A percentile compares a stretch with the other conserved stretches of the same genome.
These are phyloP conservation scores for Sporisorium iseilematis-ciliati DNA, from an alignment of 1,284 basidiomycete genomes.

Conservation along the genomic window DNA sequence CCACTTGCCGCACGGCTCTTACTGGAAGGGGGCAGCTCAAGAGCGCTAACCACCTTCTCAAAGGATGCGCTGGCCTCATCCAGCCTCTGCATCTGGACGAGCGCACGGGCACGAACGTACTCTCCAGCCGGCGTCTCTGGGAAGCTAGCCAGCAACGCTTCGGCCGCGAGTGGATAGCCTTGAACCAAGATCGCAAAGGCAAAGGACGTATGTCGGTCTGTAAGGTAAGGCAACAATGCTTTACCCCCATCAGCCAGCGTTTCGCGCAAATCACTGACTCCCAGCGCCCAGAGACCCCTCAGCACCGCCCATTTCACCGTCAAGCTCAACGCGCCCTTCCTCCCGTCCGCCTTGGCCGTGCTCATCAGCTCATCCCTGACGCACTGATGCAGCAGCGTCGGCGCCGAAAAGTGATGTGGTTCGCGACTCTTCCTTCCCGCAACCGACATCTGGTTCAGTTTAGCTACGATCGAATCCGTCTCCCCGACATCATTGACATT, in stretches of 20 bases:
- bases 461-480: slow-evolving; percentile 44
- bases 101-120: slow-evolving; percentile 46
- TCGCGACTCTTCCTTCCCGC: slow-evolving; percentile 46
- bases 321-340: slow-evolving; percentile 11
- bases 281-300: slow-evolving; percentile 42
- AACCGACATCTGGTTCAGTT: slow-evolving; percentile 51
- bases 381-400: slow-evolving; percentile 47
- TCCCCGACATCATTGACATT: slow-evolving; percentile 18
- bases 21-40: slow-evolving; percentile 16
- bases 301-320: slow-evolving; percentile 34
- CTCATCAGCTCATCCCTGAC: slow-evolving; percentile 35
- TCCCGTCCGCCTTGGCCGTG: not conserved
- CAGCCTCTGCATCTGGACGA: slow-evolving; percentile 43
- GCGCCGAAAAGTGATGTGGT: slow-evolving; percentile 43
- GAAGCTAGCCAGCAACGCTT: slow-evolving; percentile 37
- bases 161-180: slow-evolving; percentile 44
- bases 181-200: slow-evolving; percentile 43
- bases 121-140: slow-evolving; percentile 38
- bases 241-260: slow-evolving; percentile 12
- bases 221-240: slow-evolving; percentile 38
- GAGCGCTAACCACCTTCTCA: slow-evolving; percentile 43
- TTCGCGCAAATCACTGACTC: slow-evolving; percentile 35
- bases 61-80: slow-evolving; percentile 43
- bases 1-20: slow-evolving; percentile 21
- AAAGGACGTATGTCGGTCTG: slow-evolving; percentile 31